Evolutionary conservation across 2,329 filamentous ascomycete genomes (phyloP).

Genomic region (Diaporthe ampelina): DNA sequence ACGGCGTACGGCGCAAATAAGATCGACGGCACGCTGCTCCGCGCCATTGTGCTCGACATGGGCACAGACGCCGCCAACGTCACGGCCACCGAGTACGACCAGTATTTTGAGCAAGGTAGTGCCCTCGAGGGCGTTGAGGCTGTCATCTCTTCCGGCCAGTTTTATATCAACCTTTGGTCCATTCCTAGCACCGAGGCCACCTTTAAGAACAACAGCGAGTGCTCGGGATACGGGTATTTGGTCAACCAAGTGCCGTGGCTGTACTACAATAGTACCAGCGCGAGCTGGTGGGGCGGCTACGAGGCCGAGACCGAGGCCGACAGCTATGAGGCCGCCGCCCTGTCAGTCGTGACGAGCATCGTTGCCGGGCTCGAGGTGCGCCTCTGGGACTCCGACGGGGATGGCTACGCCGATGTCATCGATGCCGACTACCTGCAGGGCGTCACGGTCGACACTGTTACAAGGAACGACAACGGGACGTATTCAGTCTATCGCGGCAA

Average conservation of each 20-base stretch:
- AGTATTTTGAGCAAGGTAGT: slow-evolving; percentile 27
- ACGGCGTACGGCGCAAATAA: background rate
- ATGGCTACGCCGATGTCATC: too few relatives aligned
- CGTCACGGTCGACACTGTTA: too few relatives aligned
- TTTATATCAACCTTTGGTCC: slow-evolving; percentile 13
- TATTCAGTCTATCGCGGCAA: too few relatives aligned
- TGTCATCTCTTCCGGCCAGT: background rate
- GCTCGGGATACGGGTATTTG: background rate
- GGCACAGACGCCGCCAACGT: slow-evolving; percentile 13
- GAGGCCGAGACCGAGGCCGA: slow-evolving; percentile 6
- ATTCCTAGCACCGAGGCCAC: slow-evolving; percentile 1
- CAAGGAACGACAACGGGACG: too few relatives aligned
- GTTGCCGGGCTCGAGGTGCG: background rate
- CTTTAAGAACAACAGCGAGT: slow-evolving; percentile 1
- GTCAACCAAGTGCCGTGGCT: slow-evolving; percentile 5
- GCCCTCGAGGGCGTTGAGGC: slow-evolving; percentile 7
- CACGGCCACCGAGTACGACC: slow-evolving; percentile 10
- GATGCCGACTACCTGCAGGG: too few relatives aligned
- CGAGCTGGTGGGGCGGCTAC: slow-evolving; percentile 10
- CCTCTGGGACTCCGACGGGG: too few relatives aligned
- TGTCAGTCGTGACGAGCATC: background rate
- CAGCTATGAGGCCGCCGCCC: background rate
- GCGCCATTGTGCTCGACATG: slow-evolving; percentile 11
- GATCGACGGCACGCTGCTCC: slow-evolving; percentile 17
- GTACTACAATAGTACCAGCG: background rate